Evolutionary conservation across 148 eudicot species (phyloP), one percentile per base, ranked within the genome.

Genomic region (Cornus kousa): DNA sequence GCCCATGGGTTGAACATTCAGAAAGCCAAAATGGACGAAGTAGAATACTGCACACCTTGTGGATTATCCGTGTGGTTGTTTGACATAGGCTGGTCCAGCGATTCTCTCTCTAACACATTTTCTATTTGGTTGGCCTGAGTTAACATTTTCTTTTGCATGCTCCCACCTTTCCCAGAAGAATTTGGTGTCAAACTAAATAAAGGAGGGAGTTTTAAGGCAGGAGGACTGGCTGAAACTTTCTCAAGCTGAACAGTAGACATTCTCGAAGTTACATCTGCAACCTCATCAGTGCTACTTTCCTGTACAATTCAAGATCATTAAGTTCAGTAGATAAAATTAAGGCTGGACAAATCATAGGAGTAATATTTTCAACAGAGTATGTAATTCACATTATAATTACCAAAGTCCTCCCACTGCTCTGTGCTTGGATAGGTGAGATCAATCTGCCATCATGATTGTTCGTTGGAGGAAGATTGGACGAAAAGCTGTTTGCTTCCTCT

Each of bases 141-240:
- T 59, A 81, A 57, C 53, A 74, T 75, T 85, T 90, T 80, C 86
- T 87, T 92, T 77, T 88, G 91, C 67, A 81, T 79, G 83, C 80
- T 88, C 73, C 88, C 97, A 82, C 91, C 91, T 88, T 90, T 95
- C 43, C 80, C 93, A 33, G 93, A 77, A 68, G 97, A 89, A 87
- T 86, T 91, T 72, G 97, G 98, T 24, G 95, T 92, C 79, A 89
- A 82, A 81, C 95, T 93, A 85, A 96, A 91, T 77, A 96, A 79
- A 22, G 92, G 99, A 66, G 99, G 99, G 79, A 96, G 93, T 84
- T 93, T 96, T 83, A 96, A 87, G 53, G 92, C 78, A 77, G 97
- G 80, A 31, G 97, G 85, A 80, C 93, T 90, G 69, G 92, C 85
- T 72, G 90, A 83, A 55, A 76, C 89, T 82, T 93, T 96, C 76